Evolutionary conservation across 2,329 filamentous ascomycete genomes (phyloP), one percentile per base, ranked within the genome.

Genomic region (Xylariaceae sp.): DNA sequence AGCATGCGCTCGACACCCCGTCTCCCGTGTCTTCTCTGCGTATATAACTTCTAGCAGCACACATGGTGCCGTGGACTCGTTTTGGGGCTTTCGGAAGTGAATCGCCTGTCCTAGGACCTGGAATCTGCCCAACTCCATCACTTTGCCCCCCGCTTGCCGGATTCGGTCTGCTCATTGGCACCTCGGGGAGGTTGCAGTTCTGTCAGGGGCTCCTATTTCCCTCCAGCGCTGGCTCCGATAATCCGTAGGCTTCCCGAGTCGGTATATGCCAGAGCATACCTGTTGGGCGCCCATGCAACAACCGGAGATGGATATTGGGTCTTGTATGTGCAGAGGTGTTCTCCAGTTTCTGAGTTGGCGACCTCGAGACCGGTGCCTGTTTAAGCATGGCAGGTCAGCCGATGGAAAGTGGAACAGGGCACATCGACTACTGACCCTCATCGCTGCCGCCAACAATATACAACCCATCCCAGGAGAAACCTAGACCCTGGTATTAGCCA

Each of bases 401-500:
- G 2, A 15, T 18, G 11, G 32, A 37, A 14, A 34, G 17, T 30
- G n/a, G 16, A 14, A n/a, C n/a, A n/a, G n/a, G n/a, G n/a, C n/a
- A 11, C 13, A 23, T 31, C 26, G 23, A 22, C 17, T 35, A 40
- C 61, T 53, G 59, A 66, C 76, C 80, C 59, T 87, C 82, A 35
- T 87, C 83, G 37, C 80, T 83, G 14, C 83, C 83, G 8, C 78
- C 83, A 2, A 80, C 76, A 16, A 89, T 62, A 51, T 80, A 90
- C 49, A 75, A 79, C 1, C 84, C 83, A 48, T 89, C 83, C 57
- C 83, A 89, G 12, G 76, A 83, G 53, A 89, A 90, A 51, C 80
- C 79, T 76, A 28, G 10, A 21, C 5, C 29, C 25, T 33, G 32
- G 38, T 24, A 40, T 59, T 38, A 57, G 45, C 38, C 17, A 19